phyloP scores from a whole-genome alignment of 2,329 filamentous ascomycete species.

The Aureobasidium subglaciale region DNA sequence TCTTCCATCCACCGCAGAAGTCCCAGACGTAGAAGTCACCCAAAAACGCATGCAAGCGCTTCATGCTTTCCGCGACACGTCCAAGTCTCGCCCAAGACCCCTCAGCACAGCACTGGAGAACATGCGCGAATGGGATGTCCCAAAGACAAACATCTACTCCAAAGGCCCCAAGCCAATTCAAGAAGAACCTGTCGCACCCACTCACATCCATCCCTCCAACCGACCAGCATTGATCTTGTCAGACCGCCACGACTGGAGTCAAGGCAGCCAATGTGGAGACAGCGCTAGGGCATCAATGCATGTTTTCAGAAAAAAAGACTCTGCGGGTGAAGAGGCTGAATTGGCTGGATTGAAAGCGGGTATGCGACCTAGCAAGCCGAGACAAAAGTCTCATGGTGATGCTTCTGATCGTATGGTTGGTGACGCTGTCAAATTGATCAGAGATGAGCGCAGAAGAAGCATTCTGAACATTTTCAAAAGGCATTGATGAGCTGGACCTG shows the following conservation, averaged over 20 bases:
- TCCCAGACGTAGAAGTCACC: slow-evolving; percentile 3
- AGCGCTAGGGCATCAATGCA: slow-evolving; percentile 7
- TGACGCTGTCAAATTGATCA: slow-evolving; percentile 14
- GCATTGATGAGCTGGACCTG: background rate
- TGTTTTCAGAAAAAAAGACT: background rate
- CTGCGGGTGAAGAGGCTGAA: background rate
- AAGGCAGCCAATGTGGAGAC: slow-evolving; percentile 15
- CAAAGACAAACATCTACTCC: background rate
- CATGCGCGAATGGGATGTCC: slow-evolving; percentile 15
- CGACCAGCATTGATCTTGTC: background rate
- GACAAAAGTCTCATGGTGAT: slow-evolving; percentile 14
- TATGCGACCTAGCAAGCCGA: background rate
- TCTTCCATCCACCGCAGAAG: background rate
- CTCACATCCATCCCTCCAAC: background rate
- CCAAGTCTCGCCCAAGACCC: slow-evolving; percentile 7
- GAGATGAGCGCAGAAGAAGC: slow-evolving; percentile 1
- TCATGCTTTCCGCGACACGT: slow-evolving; percentile 2
- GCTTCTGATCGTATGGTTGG: background rate
- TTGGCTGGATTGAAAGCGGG: background rate
- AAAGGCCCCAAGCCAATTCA: background rate
- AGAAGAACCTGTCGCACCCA: background rate
- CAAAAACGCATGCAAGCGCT: slow-evolving; percentile 3
- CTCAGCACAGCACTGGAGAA: slow-evolving; percentile 18
- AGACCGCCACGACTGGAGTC: slow-evolving; percentile 17
- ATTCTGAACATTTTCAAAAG: slow-evolving; percentile 4